Base-by-base conservation (phyloP, 2,329 filamentous ascomycete species). In the Diplodia scrobiculata region DNA sequence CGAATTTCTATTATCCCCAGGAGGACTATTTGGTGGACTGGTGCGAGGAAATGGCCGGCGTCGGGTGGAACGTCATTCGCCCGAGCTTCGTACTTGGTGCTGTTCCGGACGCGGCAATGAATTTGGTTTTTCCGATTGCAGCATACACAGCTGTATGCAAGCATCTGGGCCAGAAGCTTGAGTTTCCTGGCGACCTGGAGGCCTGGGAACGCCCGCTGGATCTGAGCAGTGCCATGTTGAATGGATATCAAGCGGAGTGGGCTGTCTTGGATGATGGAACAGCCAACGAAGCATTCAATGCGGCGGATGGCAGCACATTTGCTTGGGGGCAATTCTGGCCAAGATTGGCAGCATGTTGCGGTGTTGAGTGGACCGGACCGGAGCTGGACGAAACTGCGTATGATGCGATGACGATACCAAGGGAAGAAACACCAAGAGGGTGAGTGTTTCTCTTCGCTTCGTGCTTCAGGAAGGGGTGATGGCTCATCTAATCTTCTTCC, bases 1-100 rank as follows among this genome's bases (percentile, higher is more conserved):
- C 80, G 1, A 85, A 85, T 72, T 85, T 86, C 73, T 86, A 85
- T 76, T 85, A 84, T 68, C 72, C 77, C 0, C 83, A 86, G 73
- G 83, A 85, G 74, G 82, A 85, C 67, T 72, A 75, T 3, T 76
- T 86, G 1, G 76, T 72, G 59, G 70, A 74, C 0, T 85, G 77
- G 69, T 82, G 81, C 71, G 69, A 73, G 27, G 69, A 73, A 1
- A 71, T 79, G 19, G 60, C 63, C 13, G 58, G 65, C 13, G 74
- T 77, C 9, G 67, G 68, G 25, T 85, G 80, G 80, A 84, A 80
- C 68, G 73, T 84, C 17, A 78, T 79, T 29, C 79, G 80, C 66
- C 83, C 84, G 0, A 78, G 78, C 0, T 80, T 76, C 70, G 82
- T 86, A 64, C 72, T 82, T 27, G 83, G 82, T 13, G 80, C 81